Conservation (phyloP, 768 basidiomycete genomes). For the Tulasnella sp. region DNA sequence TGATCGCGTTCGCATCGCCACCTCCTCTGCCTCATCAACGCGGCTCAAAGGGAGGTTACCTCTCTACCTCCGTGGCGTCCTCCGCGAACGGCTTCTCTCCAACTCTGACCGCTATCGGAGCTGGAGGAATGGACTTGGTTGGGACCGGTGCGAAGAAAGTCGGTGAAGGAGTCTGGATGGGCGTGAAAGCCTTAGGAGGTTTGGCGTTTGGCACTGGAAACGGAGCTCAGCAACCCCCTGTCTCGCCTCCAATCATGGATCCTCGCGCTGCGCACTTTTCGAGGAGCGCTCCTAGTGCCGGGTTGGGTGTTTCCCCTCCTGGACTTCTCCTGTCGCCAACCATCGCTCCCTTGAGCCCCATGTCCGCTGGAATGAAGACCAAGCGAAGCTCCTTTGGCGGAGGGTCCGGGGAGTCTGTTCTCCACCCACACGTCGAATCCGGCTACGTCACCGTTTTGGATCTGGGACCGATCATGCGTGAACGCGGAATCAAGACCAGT, state of each 20-base stretch:
- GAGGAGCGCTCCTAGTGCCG: conserved; percentile 56
- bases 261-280: conserved; percentile 47
- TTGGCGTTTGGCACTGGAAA: conserved; percentile 44
- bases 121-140: conserved; percentile 19
- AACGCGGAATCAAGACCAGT: neutral
- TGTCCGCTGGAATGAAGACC: neutral
- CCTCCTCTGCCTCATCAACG: conserved; percentile 31
- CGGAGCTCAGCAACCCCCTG: neutral
- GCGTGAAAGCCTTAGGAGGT: conserved; percentile 60
- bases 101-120: conserved; percentile 19
- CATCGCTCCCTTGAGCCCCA: conserved; percentile 6
- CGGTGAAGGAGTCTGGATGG: conserved; percentile 57
- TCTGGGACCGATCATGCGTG: conserved; percentile 39
- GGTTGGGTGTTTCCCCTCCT: conserved; percentile 24
- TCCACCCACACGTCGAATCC: conserved; percentile 21
- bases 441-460: conserved; percentile 52
- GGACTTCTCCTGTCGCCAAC: conserved; percentile 8
- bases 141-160: conserved; percentile 33
- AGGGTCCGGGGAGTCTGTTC: conserved; percentile 15
- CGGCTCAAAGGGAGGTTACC: conserved; percentile 3
- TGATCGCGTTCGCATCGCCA: conserved; percentile 57
- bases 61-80: conserved; percentile 14
- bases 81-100: conserved; percentile 26
- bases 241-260: conserved; percentile 4
- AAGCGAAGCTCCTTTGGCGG: neutral